These are phyloP conservation scores for Brachypodium distachyon DNA, from an alignment of 202 grass and related monocot species.

Conservation along the genomic window DNA sequence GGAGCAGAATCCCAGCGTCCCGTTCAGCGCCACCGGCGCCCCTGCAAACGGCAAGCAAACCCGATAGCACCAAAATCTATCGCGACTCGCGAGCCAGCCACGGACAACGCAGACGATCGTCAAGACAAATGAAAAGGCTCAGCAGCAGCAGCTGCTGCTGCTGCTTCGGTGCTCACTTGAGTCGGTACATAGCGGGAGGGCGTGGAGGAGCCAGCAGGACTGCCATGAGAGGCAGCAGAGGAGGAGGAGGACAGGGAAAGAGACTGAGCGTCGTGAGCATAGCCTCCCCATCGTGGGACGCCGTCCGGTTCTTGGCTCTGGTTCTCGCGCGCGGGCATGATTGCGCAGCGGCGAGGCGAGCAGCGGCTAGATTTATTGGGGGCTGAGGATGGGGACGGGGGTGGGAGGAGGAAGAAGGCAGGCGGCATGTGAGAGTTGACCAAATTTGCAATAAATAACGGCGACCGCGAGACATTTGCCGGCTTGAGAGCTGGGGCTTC, in stretches of 20 bases:
- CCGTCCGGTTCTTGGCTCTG: not conserved
- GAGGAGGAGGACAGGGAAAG: not conserved
- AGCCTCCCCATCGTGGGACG: not conserved
- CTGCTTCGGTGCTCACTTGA: conserved; percentile 40
- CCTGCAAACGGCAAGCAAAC: conserved; percentile 23
- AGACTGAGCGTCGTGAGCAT: not conserved
- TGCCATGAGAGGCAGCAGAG: conserved; percentile 3
- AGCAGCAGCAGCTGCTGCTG: not conserved
- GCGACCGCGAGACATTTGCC: not conserved
- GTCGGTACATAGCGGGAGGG: conserved; percentile 61
- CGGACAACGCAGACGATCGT: not conserved
- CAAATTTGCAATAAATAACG: not conserved
- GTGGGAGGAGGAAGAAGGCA: not conserved
- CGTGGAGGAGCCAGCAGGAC: conserved; percentile 2
- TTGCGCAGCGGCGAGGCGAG: not conserved
- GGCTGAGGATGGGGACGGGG: not conserved
- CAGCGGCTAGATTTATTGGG: conserved; percentile 14
- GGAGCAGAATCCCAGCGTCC: conserved; percentile 35
- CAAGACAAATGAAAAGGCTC: not conserved
- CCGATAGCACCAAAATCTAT: not conserved
- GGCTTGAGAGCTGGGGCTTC: not conserved
- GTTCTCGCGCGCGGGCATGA: not conserved
- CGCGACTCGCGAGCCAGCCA: not conserved
- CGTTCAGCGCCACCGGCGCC: conserved; percentile 44
- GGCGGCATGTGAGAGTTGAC: conserved; percentile 4